These are phyloP conservation scores for Vitrella brassicaformis DNA, from an alignment of 73 alveolate species.

Conservation along the genomic window DNA sequence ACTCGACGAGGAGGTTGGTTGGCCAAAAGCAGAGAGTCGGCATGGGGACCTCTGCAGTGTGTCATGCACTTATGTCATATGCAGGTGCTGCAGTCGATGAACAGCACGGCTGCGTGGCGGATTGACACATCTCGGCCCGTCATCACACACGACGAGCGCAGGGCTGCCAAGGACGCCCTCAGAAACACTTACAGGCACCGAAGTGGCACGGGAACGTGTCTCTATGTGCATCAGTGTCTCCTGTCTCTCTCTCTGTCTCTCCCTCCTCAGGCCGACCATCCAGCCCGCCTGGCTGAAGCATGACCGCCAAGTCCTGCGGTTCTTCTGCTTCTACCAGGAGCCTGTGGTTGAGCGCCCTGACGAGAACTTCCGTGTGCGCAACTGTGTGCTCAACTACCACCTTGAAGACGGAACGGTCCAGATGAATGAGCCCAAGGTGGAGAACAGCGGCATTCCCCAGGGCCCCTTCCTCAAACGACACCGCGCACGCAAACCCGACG, in stretches of 20 bases:
- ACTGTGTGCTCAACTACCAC: conserved; percentile 68
- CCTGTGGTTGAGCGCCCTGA: conserved; percentile 77
- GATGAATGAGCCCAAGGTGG: conserved; percentile 83
- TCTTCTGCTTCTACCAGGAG: conserved; percentile 43
- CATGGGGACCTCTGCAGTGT: too few relatives aligned
- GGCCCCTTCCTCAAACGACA: conserved; percentile 90
- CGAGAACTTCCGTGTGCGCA: conserved; percentile 74
- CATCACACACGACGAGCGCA: neutral
- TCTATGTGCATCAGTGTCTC: too few relatives aligned
- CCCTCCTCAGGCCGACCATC: conserved; percentile 5
- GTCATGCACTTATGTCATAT: too few relatives aligned
- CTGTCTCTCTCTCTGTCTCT: too few relatives aligned
- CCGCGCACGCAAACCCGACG: conserved; percentile 70
- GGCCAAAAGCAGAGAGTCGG: too few relatives aligned
- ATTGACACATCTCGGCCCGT: too few relatives aligned
- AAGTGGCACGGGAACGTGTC: too few relatives aligned
- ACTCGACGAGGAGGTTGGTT: too few relatives aligned
- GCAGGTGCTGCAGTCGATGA: too few relatives aligned
- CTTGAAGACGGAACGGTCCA: conserved; percentile 80
- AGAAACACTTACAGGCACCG: neutral
- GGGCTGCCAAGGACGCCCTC: neutral
- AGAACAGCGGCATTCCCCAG: conserved; percentile 92
- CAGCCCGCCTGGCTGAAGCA: conserved; percentile 69
- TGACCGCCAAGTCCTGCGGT: conserved; percentile 58
- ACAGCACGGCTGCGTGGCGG: too few relatives aligned